Evolutionary conservation across 1,139 yeast genomes (phyloP).

Genomic region (Yamadazyma sp.): DNA sequence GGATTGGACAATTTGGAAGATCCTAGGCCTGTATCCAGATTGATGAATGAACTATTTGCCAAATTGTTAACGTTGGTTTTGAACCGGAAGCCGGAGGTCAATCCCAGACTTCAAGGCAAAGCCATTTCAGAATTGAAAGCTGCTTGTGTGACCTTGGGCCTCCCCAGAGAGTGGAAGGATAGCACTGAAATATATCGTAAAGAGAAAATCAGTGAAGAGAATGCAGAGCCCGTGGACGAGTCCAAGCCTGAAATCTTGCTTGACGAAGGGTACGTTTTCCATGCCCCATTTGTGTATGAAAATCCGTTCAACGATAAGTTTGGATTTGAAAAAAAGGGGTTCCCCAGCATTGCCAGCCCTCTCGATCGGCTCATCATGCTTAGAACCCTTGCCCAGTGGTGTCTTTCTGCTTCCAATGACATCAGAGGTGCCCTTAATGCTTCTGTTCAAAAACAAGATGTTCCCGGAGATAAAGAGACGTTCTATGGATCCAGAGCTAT

Average conservation of each 20-base stretch:
- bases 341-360: conserved; percentile 43
- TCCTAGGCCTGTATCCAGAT: conserved; percentile 23
- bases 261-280: conserved; percentile 17
- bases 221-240: conserved; percentile 15
- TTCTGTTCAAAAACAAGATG: conserved; percentile 35
- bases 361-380: conserved; percentile 47
- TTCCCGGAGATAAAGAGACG: conserved; percentile 48
- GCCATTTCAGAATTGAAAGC: conserved; percentile 46
- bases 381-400: conserved; percentile 51
- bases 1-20: conserved; percentile 24
- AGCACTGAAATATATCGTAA: conserved; percentile 14
- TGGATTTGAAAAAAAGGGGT: conserved; percentile 45
- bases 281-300: conserved; percentile 17
- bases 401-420: conserved; percentile 41
- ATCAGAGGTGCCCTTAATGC: conserved; percentile 38
- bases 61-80: conserved; percentile 38
- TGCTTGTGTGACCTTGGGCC: conserved; percentile 32
- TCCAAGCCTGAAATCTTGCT: conserved; percentile 34
- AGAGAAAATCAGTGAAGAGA: conserved; percentile 14
- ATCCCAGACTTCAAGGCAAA: conserved; percentile 17
- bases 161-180: conserved; percentile 50
- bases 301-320: conserved; percentile 35
- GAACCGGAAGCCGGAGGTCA: conserved; percentile 40
- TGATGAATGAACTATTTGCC: conserved; percentile 37
- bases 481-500: conserved; percentile 41